phyloP scores from a whole-genome alignment of 768 basidiomycete species.

The Tulasnella sp. region DNA sequence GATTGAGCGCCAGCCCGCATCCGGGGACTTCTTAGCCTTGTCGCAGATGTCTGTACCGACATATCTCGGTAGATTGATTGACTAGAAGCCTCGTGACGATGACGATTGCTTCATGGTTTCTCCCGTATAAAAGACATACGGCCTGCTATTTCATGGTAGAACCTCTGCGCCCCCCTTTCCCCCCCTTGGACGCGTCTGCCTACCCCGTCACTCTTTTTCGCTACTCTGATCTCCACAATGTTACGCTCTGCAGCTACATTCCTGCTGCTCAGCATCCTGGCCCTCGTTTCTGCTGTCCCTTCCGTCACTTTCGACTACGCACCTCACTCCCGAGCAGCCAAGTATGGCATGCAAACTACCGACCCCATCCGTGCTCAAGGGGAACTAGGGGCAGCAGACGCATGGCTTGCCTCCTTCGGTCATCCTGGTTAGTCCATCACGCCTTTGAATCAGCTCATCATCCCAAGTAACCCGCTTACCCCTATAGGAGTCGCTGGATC shows the following conservation, averaged over 20 bases:
- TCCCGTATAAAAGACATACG: background rate
- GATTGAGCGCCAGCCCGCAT: background rate
- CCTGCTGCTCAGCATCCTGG: background rate
- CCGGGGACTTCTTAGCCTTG: conserved; percentile 3
- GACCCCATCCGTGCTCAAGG: conserved; percentile 9
- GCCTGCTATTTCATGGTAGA: background rate
- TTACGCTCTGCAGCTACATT: background rate
- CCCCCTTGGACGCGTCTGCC: background rate
- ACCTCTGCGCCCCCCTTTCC: background rate
- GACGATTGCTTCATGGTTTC: background rate
- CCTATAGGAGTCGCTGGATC: conserved; percentile 48
- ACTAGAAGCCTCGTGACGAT: conserved; percentile 6
- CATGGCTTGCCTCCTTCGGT: conserved; percentile 36
- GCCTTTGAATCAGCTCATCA: background rate
- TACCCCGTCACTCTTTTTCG: conserved; percentile 5
- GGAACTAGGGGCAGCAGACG: background rate
- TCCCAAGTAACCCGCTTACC: background rate
- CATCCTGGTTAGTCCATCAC: conserved; percentile 36
- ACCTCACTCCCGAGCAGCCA: conserved; percentile 12
- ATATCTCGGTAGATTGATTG: background rate
- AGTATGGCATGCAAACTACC: conserved; percentile 16
- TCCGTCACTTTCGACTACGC: conserved; percentile 3
- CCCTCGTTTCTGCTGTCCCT: conserved; percentile 7
- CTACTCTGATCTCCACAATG: conserved; percentile 6
- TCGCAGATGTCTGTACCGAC: background rate